Evolutionary conservation across 441 rosid species (phyloP).

Genomic region (Cnidoscolus chayamansa): DNA sequence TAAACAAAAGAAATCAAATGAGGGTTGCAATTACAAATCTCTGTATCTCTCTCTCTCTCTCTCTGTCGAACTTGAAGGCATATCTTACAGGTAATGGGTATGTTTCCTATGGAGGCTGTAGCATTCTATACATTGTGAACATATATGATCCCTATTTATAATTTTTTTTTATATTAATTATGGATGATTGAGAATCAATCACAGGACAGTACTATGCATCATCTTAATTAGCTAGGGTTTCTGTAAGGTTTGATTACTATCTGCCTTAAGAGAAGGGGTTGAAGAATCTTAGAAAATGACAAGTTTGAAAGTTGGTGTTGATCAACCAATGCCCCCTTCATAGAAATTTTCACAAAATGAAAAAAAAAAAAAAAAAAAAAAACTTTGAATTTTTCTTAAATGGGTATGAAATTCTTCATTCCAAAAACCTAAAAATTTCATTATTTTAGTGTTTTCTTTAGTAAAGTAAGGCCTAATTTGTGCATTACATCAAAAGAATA

Average conservation of each 20-base stretch:
- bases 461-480: neutral
- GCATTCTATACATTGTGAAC: too few species aligned
- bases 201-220: too few species aligned
- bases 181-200: too few species aligned
- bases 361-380: neutral
- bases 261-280: conserved; percentile 33
- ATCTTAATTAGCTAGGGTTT: neutral
- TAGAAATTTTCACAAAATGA: neutral
- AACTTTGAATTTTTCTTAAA: conserved; percentile 18
- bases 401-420: neutral
- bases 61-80: neutral
- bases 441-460: too few species aligned
- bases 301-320: conserved; percentile 26
- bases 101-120: neutral
- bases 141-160: too few species aligned
- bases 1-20: conserved; percentile 6
- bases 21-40: neutral
- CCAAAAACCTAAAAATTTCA: too few species aligned
- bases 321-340: conserved; percentile 29
- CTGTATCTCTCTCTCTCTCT: too few species aligned
- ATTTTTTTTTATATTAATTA: too few species aligned
- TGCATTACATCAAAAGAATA: too few species aligned
- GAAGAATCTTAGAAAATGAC: conserved; percentile 1
- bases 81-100: neutral
- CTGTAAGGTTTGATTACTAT: conserved; percentile 29